Base-by-base conservation (phyloP, 345 rosid species). In the Eucalyptus leucophloia region DNA sequence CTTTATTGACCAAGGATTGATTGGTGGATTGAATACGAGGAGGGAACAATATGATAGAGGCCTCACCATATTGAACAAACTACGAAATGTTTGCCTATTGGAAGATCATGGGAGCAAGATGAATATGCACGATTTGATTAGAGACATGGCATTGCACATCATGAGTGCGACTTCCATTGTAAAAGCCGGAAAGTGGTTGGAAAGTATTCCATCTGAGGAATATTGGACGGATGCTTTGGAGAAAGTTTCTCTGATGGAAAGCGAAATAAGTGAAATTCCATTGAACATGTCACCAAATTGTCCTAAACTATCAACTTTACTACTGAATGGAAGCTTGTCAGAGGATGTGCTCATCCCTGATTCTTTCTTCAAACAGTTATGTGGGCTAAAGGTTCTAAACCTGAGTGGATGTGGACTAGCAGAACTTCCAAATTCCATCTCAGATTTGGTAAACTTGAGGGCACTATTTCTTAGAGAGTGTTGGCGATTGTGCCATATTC, bases 121-220 rank as follows among this genome's bases (percentile, higher is more conserved):
- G 86, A 91, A 51, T 9, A 92, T 92, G 93, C 92, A 91, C 40
- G 90, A 72, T 32, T 7, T 92, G 54, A 49, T 91, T 17, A 90
- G 92, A 87, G 92, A 89, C 12, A 87, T 93, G 92, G 92, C 94
- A 26, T 23, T 91, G 37, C 62, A n/a, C 3, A 69, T 89, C 3
- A 87, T 86, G 40, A 34, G 54, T 6, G 10, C 6, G 0, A 91
- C 49, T 40, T 87, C 53, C 26, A n/a, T 91, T 58, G 87, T 89
- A 21, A 56, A 85, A 53, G 83, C 88, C 12, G 87, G 92, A 8
- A 6, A 45, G 21, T 1, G 9, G 9, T 30, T 90, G 49, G 16
- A 0, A 5, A 17, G 42, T 2, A 26, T 82, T 9, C 86, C 87
- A 1, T 1, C 4, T 24, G 32, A 81, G 16, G 45, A 44, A 6